A percentile compares a stretch with the other conserved stretches of the same genome.
phyloP scores from a whole-genome alignment of 2,329 filamentous ascomycete genomes.

The Allantophomopsis cytisporea region DNA sequence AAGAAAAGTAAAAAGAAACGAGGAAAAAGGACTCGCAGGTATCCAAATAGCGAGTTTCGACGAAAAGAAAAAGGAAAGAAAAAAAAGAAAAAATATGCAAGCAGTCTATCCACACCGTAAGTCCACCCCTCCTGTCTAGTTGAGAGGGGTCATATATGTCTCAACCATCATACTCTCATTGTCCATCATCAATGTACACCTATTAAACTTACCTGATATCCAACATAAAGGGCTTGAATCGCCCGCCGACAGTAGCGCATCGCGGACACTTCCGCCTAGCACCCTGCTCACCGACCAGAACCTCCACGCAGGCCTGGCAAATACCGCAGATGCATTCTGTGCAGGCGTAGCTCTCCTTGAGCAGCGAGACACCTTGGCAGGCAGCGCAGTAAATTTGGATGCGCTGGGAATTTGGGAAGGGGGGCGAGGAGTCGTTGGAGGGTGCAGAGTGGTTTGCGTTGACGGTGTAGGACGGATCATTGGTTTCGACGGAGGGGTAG shows the following conservation, averaged over 20 bases:
- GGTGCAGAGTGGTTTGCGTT: constrained; percentile 57
- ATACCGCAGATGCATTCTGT: constrained; percentile 94
- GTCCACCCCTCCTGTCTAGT: too few species aligned
- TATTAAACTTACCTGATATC: constrained; percentile 46
- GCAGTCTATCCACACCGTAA: too few species aligned
- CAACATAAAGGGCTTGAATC: constrained; percentile 76
- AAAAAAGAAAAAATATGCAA: too few species aligned
- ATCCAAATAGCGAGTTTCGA: too few species aligned
- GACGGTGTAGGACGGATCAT: constrained; percentile 38
- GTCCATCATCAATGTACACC: too few species aligned
- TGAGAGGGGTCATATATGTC: too few species aligned
- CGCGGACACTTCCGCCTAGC: constrained; percentile 65
- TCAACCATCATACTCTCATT: too few species aligned
- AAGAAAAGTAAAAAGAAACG: too few species aligned
- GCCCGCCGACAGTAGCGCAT: constrained; percentile 65
- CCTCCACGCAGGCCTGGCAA: constrained; percentile 77
- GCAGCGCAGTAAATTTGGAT: constrained; percentile 89
- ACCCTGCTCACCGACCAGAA: constrained; percentile 63
- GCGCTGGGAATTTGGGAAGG: constrained; percentile 51
- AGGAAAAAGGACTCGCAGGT: too few species aligned
- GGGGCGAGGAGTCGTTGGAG: constrained; percentile 56
- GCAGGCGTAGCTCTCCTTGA: constrained; percentile 83
- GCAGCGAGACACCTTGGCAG: constrained; percentile 62
- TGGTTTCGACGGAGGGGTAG: constrained; percentile 80
- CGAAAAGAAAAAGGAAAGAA: too few species aligned